These are phyloP conservation scores for Talaromyces sp. DNA, from an alignment of 2,329 filamentous ascomycete species.

Conservation along the genomic window DNA sequence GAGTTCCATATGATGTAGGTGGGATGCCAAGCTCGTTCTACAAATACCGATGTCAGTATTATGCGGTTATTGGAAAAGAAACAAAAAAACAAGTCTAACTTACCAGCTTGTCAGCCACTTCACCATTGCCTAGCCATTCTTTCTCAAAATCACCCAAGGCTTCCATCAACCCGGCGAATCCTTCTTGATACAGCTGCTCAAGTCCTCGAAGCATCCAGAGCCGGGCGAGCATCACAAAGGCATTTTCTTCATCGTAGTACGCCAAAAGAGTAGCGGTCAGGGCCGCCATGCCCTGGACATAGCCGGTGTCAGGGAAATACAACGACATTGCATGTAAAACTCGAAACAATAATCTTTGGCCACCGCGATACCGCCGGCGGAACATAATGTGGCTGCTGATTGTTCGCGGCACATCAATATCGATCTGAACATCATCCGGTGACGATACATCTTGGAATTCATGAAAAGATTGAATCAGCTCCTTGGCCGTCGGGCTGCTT, in stretches of 20 bases:
- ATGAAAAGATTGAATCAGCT: constrained; percentile 68
- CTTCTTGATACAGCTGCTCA: constrained; percentile 74
- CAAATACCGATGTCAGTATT: constrained; percentile 5
- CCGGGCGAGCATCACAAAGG: constrained; percentile 94
- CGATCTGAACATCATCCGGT: constrained; percentile 92
- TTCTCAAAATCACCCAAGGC: constrained; percentile 80
- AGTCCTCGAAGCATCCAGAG: constrained; percentile 87
- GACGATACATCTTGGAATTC: constrained; percentile 68
- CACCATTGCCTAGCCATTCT: constrained; percentile 72
- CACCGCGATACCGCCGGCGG: constrained; percentile 80
- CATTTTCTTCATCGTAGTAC: constrained; percentile 92
- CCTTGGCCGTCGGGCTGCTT: constrained; percentile 61
- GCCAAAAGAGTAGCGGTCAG: constrained; percentile 87
- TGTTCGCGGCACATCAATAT: constrained; percentile 91
- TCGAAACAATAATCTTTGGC: constrained; percentile 84
- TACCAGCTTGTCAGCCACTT: constrained; percentile 76
- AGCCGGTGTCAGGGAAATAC: constrained; percentile 85
- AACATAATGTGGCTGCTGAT: constrained; percentile 98
- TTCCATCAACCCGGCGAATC: constrained; percentile 81
- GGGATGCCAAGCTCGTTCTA: constrained; percentile 74
- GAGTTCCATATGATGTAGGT: constrained; percentile 87
- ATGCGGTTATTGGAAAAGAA: neutral
- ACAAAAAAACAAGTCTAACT: constrained; percentile 30
- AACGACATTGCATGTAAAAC: constrained; percentile 88
- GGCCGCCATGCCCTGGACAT: constrained; percentile 97